Evolutionary conservation across 306 rosid genomes (phyloP).

Genomic region (Medicago ruthenica): DNA sequence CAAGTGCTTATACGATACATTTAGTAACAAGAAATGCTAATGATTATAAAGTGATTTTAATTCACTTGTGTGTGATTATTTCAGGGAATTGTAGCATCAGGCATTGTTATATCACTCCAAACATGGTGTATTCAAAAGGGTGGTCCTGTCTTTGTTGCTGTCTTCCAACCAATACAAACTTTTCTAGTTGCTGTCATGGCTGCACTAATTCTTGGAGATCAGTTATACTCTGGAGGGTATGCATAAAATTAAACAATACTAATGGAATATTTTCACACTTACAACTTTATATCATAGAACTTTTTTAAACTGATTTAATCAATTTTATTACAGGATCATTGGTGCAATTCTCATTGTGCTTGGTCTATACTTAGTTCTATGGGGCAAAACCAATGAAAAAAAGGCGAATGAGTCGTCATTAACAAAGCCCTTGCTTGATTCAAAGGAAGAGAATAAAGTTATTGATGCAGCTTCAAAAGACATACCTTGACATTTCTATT

Average conservation of each 20-base stretch:
- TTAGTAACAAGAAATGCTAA: too few species aligned
- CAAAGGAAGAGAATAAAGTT: conserved; percentile 41
- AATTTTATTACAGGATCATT: conserved; percentile 51
- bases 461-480: conserved; percentile 40
- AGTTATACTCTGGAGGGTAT: conserved; percentile 69
- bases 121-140: conserved; percentile 79
- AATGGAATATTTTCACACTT: background rate
- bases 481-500: conserved; percentile 50
- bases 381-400: conserved; percentile 65
- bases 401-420: conserved; percentile 42
- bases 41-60: background rate
- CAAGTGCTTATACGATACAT: too few species aligned
- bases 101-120: conserved; percentile 60
- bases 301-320: background rate
- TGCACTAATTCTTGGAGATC: conserved; percentile 59
- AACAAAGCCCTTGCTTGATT: conserved; percentile 57
- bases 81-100: conserved; percentile 65
- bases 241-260: background rate
- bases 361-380: conserved; percentile 69
- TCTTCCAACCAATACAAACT: conserved; percentile 74
- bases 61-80: conserved; percentile 35
- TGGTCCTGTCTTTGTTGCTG: conserved; percentile 80
- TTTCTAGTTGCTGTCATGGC: conserved; percentile 72
- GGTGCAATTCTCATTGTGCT: conserved; percentile 66
- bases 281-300: background rate